Base-by-base conservation (phyloP, 2,329 filamentous ascomycete genomes). In the Alternaria sp. region DNA sequence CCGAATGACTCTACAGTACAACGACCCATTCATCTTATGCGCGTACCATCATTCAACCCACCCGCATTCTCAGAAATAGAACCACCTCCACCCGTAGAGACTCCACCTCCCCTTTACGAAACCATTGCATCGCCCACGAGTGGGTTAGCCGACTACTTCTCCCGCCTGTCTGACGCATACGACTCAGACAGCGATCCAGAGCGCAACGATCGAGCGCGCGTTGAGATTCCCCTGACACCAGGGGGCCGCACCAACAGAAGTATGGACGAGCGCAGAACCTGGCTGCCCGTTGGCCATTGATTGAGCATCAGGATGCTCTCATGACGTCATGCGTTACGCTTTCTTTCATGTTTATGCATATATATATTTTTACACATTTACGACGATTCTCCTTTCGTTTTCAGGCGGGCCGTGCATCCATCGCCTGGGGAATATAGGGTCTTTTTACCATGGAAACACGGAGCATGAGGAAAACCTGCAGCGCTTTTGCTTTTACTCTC, bases 101-200 rank as follows among this genome's bases (percentile, higher is more conserved):
- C 93, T 0, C 93, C 93, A 1, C 94, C 94, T 7, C 94, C 94
- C 1, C 88, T 91, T 58, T 97, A 97, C 75, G 91, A 94, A 60
- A 84, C 85, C 4, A 91, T 96, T 38, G 87, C 95, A 1, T 91
- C 90, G 16, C 92, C 75, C 78, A 93, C 81, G 79, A 89, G 77
- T 12, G 87, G 87, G 0, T 78, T 97, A 47, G 91, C 93, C 1
- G 94, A 97, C 72, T 97, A 97, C 77, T 97, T 97, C 75, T 84
- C 89, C 0, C 87, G 94, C 1, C 80, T 96, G 39, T 91, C 91
- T 0, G 86, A 92, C 65, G 78, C 81, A 4, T 84, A 84, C 61
- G 81, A 83, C 57, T 90, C 91, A 57, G 89, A 92, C 42, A 83
- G 82, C 42, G 84, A 86, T 39, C 74, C 69, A 7, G 85, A 80